Conservation (phyloP, 1,284 basidiomycete species). For the Ceratobasidium sp. region DNA sequence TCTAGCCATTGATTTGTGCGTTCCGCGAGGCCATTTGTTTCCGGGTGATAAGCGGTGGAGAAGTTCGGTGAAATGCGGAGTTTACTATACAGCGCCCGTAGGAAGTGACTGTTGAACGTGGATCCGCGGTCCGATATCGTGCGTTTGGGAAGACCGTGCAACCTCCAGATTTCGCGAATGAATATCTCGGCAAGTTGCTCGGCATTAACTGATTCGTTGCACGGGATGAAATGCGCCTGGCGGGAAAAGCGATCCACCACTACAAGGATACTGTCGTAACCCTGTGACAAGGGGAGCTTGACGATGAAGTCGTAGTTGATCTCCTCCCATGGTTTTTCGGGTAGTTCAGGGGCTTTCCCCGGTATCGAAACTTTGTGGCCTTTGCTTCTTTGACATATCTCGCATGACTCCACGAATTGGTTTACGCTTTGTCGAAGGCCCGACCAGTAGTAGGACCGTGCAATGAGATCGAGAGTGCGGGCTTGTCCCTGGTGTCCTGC, state of each 20-base stretch:
- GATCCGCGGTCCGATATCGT: no score
- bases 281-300: conserved; percentile 41
- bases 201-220: no score
- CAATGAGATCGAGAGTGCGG: conserved; percentile 52
- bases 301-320: conserved; percentile 22
- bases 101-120: conserved; percentile 43
- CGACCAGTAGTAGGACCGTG: conserved; percentile 46
- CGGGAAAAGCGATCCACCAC: no score
- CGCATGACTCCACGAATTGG: conserved; percentile 47
- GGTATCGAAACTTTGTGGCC: conserved; percentile 41
- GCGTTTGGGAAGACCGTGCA: conserved; percentile 46
- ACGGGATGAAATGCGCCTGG: no score
- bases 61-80: conserved; percentile 43
- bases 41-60: no score
- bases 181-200: no score
- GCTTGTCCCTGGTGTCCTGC: conserved; percentile 58
- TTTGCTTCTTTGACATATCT: conserved; percentile 47
- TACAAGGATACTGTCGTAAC: conserved; percentile 47
- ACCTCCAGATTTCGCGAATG: conserved; percentile 45
- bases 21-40: no score
- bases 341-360: conserved; percentile 44
- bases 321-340: conserved; percentile 45
- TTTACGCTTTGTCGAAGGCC: conserved; percentile 42
- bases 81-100: conserved; percentile 18
- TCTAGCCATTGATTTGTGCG: no score